Percentiles rank a stretch among this genome's conserved stretches.
phyloP scores from a whole-genome alignment of 2,329 filamentous ascomycete species.

The Pseudogymnoascus sp. region DNA sequence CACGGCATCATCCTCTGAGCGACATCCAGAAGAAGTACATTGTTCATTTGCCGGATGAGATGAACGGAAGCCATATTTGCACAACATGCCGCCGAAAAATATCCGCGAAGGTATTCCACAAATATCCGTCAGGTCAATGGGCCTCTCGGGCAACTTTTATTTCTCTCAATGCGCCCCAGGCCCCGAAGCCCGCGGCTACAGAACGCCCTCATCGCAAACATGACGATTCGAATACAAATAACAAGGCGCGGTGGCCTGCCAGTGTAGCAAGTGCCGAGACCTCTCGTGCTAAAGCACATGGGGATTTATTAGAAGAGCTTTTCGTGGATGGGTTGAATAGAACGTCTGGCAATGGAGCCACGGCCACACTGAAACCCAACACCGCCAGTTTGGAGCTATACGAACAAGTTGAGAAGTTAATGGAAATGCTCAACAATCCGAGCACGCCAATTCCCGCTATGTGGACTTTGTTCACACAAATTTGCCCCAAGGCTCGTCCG shows the following conservation, averaged over 20 bases:
- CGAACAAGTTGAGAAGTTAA: slow-evolving; percentile 22
- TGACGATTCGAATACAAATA: not conserved
- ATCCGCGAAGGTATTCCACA: slow-evolving; percentile 15
- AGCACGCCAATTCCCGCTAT: slow-evolving; percentile 17
- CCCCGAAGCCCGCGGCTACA: not conserved
- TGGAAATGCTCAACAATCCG: slow-evolving; percentile 21
- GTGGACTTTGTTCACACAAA: slow-evolving; percentile 28
- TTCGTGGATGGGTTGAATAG: slow-evolving; percentile 24
- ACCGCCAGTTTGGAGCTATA: slow-evolving; percentile 21
- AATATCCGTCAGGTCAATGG: slow-evolving; percentile 16
- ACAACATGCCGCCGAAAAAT: slow-evolving; percentile 22
- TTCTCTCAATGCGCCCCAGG: slow-evolving; percentile 18
- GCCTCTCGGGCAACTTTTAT: slow-evolving; percentile 23
- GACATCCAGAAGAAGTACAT: slow-evolving; percentile 2
- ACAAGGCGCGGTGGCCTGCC: not conserved
- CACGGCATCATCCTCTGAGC: not conserved
- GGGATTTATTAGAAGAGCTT: slow-evolving; percentile 25
- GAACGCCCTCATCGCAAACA: not conserved
- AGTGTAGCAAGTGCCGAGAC: not conserved
- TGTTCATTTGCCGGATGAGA: slow-evolving; percentile 13
- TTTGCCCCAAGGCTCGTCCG: slow-evolving; percentile 21
- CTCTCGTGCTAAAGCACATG: slow-evolving; percentile 10
- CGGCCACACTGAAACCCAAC: not conserved
- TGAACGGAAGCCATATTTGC: slow-evolving; percentile 25
- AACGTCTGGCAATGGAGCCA: slow-evolving; percentile 6